Conservation (phyloP, 352 stramenopile species). For the Thalassiosira hispida region DNA sequence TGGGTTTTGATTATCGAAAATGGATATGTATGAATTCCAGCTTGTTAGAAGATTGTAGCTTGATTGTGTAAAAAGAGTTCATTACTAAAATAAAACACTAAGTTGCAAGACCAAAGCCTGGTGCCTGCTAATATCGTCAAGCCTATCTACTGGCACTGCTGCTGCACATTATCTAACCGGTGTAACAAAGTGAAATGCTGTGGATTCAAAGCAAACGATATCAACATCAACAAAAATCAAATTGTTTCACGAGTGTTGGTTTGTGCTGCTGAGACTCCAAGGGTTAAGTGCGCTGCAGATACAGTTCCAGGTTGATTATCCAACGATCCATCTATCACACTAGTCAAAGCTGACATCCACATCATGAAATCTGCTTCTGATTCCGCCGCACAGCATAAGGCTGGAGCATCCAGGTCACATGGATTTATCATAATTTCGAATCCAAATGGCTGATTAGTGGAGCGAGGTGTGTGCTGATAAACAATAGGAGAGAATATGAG, state of each 20-base stretch:
- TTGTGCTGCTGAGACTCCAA: neutral
- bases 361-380: conserved; percentile 63
- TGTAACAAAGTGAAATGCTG: neutral
- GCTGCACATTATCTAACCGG: neutral
- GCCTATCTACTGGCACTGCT: no score
- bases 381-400: conserved; percentile 60
- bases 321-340: conserved; percentile 40
- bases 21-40: neutral
- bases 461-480: conserved; percentile 41
- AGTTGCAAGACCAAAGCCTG: no score
- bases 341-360: conserved; percentile 71
- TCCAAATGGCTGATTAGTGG: conserved; percentile 52
- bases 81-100: neutral
- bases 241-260: neutral
- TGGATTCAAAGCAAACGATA: neutral
- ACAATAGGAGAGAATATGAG: neutral
- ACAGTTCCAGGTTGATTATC: neutral
- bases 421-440: conserved; percentile 58
- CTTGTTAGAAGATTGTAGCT: neutral
- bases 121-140: no score
- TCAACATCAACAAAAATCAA: no score
- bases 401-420: conserved; percentile 44
- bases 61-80: no score
- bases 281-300: neutral
- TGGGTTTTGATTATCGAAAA: neutral